These are phyloP conservation scores for Suhomyces sp. DNA, from an alignment of 805 yeast species.

Conservation along the genomic window DNA sequence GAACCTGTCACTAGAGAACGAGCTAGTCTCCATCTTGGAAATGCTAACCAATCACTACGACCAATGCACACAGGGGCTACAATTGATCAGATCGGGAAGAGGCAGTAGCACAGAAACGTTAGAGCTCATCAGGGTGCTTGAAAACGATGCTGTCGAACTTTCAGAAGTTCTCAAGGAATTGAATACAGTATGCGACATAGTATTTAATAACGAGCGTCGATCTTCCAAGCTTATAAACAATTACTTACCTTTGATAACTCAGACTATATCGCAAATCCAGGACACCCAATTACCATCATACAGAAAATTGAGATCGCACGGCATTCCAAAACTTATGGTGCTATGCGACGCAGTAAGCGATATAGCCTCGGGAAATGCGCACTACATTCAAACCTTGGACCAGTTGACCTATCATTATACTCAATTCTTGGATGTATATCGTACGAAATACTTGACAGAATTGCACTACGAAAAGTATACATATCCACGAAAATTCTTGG, in stretches of 20 bases:
- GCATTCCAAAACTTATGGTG: conserved; percentile 24
- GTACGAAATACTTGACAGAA: conserved; percentile 35
- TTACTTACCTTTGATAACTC: conserved; percentile 14
- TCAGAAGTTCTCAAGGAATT: conserved; percentile 54
- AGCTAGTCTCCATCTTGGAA: conserved; percentile 64
- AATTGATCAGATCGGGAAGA: conserved; percentile 30
- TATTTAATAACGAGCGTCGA: conserved; percentile 33
- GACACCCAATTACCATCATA: conserved; percentile 16
- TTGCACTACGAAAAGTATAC: conserved; percentile 38
- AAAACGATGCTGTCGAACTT: conserved; percentile 54
- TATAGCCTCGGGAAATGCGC: conserved; percentile 4
- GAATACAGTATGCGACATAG: conserved; percentile 33
- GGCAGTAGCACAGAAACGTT: conserved; percentile 10
- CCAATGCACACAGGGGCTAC: conserved; percentile 57
- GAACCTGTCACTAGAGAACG: conserved; percentile 55
- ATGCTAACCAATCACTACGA: conserved; percentile 82
- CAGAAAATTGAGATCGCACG: conserved; percentile 20
- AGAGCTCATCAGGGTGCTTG: conserved; percentile 44
- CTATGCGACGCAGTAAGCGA: conserved; percentile 13
- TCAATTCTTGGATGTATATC: conserved; percentile 32
- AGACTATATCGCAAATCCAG: conserved; percentile 12
- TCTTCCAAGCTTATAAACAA: conserved; percentile 21
- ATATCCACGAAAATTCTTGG: conserved; percentile 36
- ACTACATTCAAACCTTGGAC: conserved; percentile 24
- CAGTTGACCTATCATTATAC: conserved; percentile 35